phyloP scores from a whole-genome alignment of 139 green algal genomes.

The Picochlorum sp. region DNA sequence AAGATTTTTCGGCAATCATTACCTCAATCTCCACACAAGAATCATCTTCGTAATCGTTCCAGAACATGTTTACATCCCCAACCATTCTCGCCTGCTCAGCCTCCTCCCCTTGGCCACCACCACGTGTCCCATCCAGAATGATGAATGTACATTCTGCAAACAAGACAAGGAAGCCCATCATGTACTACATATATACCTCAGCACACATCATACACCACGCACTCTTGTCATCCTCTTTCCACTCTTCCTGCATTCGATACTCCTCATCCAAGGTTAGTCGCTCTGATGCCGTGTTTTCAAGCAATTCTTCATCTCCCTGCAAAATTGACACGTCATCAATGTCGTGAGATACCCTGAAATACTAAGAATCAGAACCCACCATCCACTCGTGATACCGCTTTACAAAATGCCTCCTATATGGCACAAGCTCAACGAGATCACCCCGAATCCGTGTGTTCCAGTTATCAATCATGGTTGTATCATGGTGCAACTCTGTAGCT shows the following conservation, averaged over 20 bases:
- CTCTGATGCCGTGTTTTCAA: conserved; percentile 67
- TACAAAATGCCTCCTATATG: conserved; percentile 69
- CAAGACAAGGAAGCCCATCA: not conserved
- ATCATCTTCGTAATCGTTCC: conserved; percentile 37
- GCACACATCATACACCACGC: conserved; percentile 1
- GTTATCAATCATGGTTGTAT: conserved; percentile 52
- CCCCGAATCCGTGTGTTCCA: conserved; percentile 45
- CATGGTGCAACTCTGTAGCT: no score
- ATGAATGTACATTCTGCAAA: conserved; percentile 71
- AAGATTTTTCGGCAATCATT: conserved; percentile 65
- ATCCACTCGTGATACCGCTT: conserved; percentile 52
- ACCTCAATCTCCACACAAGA: conserved; percentile 39
- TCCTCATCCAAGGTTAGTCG: conserved; percentile 60
- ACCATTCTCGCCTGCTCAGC: conserved; percentile 40
- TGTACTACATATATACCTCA: not conserved
- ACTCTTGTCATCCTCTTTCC: conserved; percentile 61
- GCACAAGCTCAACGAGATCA: conserved; percentile 47
- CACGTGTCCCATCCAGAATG: conserved; percentile 42
- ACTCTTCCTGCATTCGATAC: conserved; percentile 69
- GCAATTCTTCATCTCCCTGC: conserved; percentile 45
- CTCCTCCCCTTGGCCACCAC: conserved; percentile 30
- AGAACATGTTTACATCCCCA: conserved; percentile 54
- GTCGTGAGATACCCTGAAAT: not conserved
- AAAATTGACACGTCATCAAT: not conserved
- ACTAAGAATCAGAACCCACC: not conserved